Evolutionary conservation across 345 rosid genomes (phyloP).

Genomic region (Gossypium turneri): DNA sequence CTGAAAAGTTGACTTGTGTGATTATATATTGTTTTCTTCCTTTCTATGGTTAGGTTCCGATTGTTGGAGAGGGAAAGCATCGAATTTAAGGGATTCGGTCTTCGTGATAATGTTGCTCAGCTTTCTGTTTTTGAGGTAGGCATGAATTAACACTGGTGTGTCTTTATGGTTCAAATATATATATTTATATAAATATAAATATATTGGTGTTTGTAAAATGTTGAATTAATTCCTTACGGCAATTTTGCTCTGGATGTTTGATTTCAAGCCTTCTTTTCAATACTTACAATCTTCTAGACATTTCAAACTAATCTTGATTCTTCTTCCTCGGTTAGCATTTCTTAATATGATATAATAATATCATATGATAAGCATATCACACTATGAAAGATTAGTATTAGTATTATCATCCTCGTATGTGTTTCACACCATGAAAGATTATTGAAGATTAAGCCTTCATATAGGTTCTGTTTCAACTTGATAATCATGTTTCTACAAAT

Average conservation of each 20-base stretch:
- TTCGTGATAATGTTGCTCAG: constrained; percentile 78
- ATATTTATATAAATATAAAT: no score
- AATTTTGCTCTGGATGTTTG: background rate
- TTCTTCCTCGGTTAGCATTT: background rate
- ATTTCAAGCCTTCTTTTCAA: background rate
- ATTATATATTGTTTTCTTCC: constrained; percentile 11
- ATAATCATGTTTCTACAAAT: background rate
- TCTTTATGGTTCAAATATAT: no score
- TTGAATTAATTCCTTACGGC: background rate
- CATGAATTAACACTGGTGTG: background rate
- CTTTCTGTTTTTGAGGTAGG: constrained; percentile 72
- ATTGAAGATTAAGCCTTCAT: background rate
- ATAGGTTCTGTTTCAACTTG: background rate
- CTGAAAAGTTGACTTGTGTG: background rate
- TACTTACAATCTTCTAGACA: background rate
- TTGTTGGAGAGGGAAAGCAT: constrained; percentile 60
- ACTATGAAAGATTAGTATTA: background rate
- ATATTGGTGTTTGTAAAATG: background rate
- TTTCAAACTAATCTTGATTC: background rate
- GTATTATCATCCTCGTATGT: background rate
- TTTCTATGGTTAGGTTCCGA: constrained; percentile 43
- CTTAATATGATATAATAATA: background rate
- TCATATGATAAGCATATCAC: background rate
- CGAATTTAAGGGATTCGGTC: constrained; percentile 58
- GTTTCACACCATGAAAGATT: background rate